A percentile compares a stretch with the other conserved stretches of the same genome.
These are phyloP conservation scores for Cyclotella baltica DNA, from an alignment of 108 stramenopile species.

Conservation along the genomic window DNA sequence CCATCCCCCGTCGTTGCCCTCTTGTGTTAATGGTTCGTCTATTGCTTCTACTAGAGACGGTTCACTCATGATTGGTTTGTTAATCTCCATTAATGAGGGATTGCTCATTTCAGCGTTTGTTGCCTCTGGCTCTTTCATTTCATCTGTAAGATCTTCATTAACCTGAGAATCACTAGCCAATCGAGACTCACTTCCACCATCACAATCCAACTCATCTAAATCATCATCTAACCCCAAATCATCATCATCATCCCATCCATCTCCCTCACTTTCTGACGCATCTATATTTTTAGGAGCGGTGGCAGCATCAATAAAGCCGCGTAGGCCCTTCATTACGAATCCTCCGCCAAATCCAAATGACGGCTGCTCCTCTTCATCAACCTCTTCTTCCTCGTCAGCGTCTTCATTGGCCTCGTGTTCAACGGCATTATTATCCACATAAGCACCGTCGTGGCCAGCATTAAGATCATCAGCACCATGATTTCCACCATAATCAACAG, in stretches of 20 bases:
- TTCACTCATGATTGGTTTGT: no score
- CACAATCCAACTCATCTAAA: conserved; percentile 11
- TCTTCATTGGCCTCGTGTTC: no score
- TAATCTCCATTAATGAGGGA: no score
- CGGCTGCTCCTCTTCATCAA: not conserved
- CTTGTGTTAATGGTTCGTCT: no score
- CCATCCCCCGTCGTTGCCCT: not conserved
- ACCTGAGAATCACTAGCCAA: not conserved
- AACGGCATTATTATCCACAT: no score
- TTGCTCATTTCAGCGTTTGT: no score
- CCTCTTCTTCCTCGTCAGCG: conserved; percentile 14
- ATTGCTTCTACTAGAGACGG: no score
- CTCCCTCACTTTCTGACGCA: conserved; percentile 18
- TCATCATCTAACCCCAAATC: conserved; percentile 23
- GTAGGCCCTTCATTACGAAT: conserved; percentile 53
- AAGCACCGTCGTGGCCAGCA: no score
- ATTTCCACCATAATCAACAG: not conserved
- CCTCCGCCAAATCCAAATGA: conserved; percentile 42
- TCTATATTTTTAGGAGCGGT: conserved; percentile 37
- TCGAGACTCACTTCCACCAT: not conserved
- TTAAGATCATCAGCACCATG: no score
- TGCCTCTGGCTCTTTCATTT: no score
- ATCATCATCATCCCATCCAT: conserved; percentile 8
- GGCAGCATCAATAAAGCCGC: conserved; percentile 51
- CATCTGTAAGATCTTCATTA: no score